These are phyloP conservation scores for Aspergillus mulundensis DNA, from an alignment of 495 filamentous ascomycete genomes.

Conservation along the genomic window DNA sequence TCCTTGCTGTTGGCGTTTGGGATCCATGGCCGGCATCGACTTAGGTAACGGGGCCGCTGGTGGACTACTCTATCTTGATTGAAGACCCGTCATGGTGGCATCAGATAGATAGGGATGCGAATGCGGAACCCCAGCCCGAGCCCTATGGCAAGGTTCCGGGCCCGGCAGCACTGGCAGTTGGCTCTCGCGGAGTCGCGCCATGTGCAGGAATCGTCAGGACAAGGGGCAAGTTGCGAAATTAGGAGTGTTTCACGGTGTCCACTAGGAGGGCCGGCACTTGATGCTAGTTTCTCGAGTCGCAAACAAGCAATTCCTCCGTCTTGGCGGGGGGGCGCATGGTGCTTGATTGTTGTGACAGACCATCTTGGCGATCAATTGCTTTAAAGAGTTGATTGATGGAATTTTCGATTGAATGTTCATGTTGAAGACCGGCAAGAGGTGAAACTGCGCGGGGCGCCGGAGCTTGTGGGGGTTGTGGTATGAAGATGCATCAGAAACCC, in stretches of 20 bases:
- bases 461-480: not conserved
- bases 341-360: not conserved
- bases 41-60: not conserved
- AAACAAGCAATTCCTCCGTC: slow-evolving; percentile 20
- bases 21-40: not conserved
- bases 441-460: not conserved
- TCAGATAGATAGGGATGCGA: not conserved
- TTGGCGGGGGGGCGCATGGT: slow-evolving; percentile 7
- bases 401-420: not conserved
- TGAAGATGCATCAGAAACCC: not conserved
- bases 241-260: slow-evolving; percentile 17
- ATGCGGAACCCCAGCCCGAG: not conserved
- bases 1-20: not conserved
- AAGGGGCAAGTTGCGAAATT: slow-evolving; percentile 5
- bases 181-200: not conserved
- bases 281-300: slow-evolving; percentile 1
- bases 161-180: not conserved
- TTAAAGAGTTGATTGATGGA: slow-evolving; percentile 7
- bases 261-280: slow-evolving; percentile 11
- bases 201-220: not conserved
- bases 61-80: not conserved
- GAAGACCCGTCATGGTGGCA: slow-evolving; percentile 1
- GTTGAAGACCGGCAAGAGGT: not conserved
- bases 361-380: not conserved
- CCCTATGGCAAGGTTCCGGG: not conserved